Evolutionary conservation across 768 basidiomycete genomes (phyloP), one percentile per base, ranked within the genome.

Genomic region (Mycena alexandri): DNA sequence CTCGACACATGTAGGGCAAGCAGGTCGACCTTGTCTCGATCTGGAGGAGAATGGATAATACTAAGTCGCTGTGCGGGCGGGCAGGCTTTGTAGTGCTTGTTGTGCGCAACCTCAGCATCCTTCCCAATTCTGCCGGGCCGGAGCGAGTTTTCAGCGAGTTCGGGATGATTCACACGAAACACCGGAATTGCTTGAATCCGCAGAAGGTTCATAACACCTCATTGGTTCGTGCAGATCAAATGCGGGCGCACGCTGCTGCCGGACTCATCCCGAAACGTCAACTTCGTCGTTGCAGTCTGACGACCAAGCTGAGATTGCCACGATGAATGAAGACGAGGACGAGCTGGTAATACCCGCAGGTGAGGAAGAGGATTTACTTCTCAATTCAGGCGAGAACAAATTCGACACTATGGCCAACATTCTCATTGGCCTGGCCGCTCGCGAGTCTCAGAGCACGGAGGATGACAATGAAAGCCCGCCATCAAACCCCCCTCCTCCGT

Each of bases 71-170:
- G 34, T 12, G 34, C 34, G 67, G 60, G 29, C 68, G 64, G 13
- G 57, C 57, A 38, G 55, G 47, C 21, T 68, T 77, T 33, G 63
- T 74, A 13, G 66, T 67, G 29, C 61, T 79, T 17, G 76, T 75
- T 8, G 73, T 77, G 36, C 69, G 58, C 44, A 64, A 78, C 38
- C 72, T 77, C 34, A 71, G 63, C 43, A 67, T 79, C 21, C 58
- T 74, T 24, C 61, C 75, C 11, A 79, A 78, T 59, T 78, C 78
- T 11, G 75, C 76, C 14, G 73, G 72, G 33, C 66, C 61, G 29
- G 78, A 79, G 64, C 72, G 76, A 24, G 29, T 74, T 33, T 78
- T 77, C 65, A 78, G 76, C 63, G 43, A 33, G 8, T 71, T 73
- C 47, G 76, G 78, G 19, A 61, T 70, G 43, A 75, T 72, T 21